Base-by-base conservation (phyloP, 805 yeast genomes). In the Candida anglica region DNA sequence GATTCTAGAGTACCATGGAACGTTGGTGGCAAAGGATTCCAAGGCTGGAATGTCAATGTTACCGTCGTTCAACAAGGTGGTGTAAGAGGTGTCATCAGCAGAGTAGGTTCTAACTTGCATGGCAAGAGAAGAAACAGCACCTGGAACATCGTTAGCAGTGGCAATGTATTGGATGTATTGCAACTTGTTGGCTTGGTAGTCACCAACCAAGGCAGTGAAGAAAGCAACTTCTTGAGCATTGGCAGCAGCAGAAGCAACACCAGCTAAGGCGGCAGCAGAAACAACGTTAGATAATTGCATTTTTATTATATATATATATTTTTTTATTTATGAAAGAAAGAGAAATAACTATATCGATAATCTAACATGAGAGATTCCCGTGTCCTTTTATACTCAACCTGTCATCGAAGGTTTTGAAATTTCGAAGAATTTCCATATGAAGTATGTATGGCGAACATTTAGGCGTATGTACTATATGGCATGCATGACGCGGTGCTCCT, bases 1-100 rank as follows among this genome's bases (percentile, higher is more conserved):
- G 19, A 53, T 36, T 28, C 59, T 46, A 6, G 53, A 44, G 50
- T 53, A 63, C 71, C 71, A 65, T 13, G 66, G 68, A 37, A 65
- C 52, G 17, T 47, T 41, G 10, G 66, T 58, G 23, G 67, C 70
- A 44, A 46, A 63, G 3, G 43, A 33, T 39, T 47, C 53, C 37
- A 64, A 47, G 21, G 37, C 41, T 17, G 39, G 36, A 36, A 58
- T 41, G 40, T 53, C 43, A 14, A 57, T 32, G 5, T 47, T 41
- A 5, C 58, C 28, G 32, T 56, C 40, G 27, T 53, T 46, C 42
- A 64, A 48, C 33, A 56, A 48, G 3, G 70, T 62, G 13, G 69
- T 63, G 41, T 62, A 63, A 8, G 65, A 49, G 26, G 15, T 25
- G 23, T 31, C 34, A 36, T 60, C 61, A 40, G 61, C 66, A 3